Percentiles rank a stretch among this genome's conserved stretches.
Evolutionary conservation across 2,329 filamentous ascomycete species (phyloP).

Genomic region (Apiospora sp.): DNA sequence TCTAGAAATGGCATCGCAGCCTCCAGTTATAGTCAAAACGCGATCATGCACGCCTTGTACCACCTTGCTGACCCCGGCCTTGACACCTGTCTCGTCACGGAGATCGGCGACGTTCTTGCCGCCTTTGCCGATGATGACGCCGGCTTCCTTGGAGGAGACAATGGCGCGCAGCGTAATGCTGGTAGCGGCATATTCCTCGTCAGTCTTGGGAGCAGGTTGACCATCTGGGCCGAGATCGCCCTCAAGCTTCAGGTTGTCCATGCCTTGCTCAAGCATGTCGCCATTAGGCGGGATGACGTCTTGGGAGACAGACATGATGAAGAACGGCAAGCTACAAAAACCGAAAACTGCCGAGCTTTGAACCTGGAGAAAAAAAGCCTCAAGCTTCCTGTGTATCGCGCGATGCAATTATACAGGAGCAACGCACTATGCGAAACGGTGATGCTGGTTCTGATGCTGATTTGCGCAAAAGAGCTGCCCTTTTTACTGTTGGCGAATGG

Average conservation of each 20-base stretch:
- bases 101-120: conserved; percentile 98
- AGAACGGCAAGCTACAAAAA: not conserved
- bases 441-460: conserved; percentile 23
- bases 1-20: conserved; percentile 86
- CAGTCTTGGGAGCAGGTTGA: conserved; percentile 85
- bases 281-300: conserved; percentile 65
- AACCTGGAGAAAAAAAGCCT: not conserved
- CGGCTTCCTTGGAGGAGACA: conserved; percentile 98
- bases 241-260: conserved; percentile 72
- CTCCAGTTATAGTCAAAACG: conserved; percentile 92
- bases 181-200: conserved; percentile 94
- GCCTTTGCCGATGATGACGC: conserved; percentile 98
- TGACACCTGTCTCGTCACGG: conserved; percentile 96
- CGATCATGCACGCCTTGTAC: conserved; percentile 97
- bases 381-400: not conserved
- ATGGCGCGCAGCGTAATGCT: conserved; percentile 96
- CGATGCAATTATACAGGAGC: conserved; percentile 12
- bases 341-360: conserved; percentile 8
- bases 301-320: conserved; percentile 68
- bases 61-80: conserved; percentile 98
- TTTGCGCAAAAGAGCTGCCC: conserved; percentile 33
- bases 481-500: conserved; percentile 32
- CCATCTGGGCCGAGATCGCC: conserved; percentile 76
- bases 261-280: conserved; percentile 65
- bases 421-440: conserved; percentile 16